Evolutionary conservation across 306 rosid species (phyloP).

Genomic region (Vachellia collinsii): DNA sequence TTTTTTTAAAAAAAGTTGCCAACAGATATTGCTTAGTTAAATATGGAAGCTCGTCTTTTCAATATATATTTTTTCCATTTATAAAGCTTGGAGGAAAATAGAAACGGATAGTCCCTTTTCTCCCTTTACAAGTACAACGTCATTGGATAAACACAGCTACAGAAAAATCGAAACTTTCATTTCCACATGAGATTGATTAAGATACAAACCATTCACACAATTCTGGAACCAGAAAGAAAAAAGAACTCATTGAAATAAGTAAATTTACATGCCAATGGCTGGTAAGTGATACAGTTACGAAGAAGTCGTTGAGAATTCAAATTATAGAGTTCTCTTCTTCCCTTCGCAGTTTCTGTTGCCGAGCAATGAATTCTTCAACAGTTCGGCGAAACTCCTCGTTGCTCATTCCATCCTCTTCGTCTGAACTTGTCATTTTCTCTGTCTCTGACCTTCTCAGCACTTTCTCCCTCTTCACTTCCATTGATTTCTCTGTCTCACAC

Average conservation of each 20-base stretch:
- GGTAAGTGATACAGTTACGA: too few relatives aligned
- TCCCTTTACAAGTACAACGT: too few relatives aligned
- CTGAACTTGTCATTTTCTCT: slow-evolving; percentile 45
- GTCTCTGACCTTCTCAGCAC: slow-evolving; percentile 57
- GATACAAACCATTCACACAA: background rate
- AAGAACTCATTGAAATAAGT: background rate
- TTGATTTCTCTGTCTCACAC: slow-evolving; percentile 52
- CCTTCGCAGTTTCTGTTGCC: slow-evolving; percentile 68
- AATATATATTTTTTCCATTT: too few relatives aligned
- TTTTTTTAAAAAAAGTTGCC: background rate
- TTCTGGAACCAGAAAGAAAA: background rate
- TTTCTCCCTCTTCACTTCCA: slow-evolving; percentile 34
- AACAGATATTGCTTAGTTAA: background rate
- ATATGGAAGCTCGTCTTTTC: background rate
- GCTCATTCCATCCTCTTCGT: slow-evolving; percentile 67
- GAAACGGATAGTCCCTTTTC: too few relatives aligned
- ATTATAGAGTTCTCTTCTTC: slow-evolving; percentile 49
- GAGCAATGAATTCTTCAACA: slow-evolving; percentile 84
- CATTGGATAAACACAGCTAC: background rate
- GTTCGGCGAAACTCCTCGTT: slow-evolving; percentile 78
- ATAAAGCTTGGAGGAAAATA: too few relatives aligned
- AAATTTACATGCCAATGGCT: slow-evolving; percentile 6
- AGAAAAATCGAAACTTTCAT: background rate
- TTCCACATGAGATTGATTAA: background rate
- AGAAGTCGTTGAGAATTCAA: background rate